Base-by-base conservation (phyloP, 140 eudicot species). In the Erigeron philadelphicus region DNA sequence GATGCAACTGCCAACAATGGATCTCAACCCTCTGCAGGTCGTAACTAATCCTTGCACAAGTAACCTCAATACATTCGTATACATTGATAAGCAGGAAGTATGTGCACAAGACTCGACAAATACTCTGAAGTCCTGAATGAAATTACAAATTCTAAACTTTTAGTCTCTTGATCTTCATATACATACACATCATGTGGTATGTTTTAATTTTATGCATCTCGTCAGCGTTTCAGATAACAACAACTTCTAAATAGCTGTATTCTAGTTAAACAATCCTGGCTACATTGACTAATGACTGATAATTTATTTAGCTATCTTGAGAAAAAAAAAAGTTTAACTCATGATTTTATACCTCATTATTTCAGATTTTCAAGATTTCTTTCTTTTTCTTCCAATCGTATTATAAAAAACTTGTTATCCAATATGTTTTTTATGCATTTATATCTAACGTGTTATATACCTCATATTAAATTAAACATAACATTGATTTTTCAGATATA, bases 1-100 rank as follows among this genome's bases (percentile, higher is more conserved):
- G 76, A 75, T 18, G 78, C 81, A 54, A 58, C 80, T 56, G 74
- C 73, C 23, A 73, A 82, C 72, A 80, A 78, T 62, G 84, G 86
- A 72, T 72, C 85, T 65, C 70, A 69, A 72, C 72, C 84, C 12
- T 75, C 71, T 3, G 73, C 79, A 10, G 70, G 67, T 59, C 61
- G 18, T 59, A 70, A 67, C 64, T 75, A 68, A 45, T 35, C 76
- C n/a, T 78, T 78, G 55, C 71, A 66, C 52, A 80, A 81, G 74
- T 77, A 70, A 68, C 45, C 64, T 9, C n/a, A 42, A 42, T 6
- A 57, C 38, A 64, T 69, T 49, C 61, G 63, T 71, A 66, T 71
- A 70, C 70, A 72, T 72, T 40, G 43, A 67, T 56, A 31, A 43
- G 49, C 70, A 58, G 64, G 68, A 77, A 57, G 65, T 65, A 70